Percentiles rank a stretch among this genome's conserved stretches.
Evolutionary conservation across 148 eudicot species (phyloP).

Genomic region (Pouteria glomerata): DNA sequence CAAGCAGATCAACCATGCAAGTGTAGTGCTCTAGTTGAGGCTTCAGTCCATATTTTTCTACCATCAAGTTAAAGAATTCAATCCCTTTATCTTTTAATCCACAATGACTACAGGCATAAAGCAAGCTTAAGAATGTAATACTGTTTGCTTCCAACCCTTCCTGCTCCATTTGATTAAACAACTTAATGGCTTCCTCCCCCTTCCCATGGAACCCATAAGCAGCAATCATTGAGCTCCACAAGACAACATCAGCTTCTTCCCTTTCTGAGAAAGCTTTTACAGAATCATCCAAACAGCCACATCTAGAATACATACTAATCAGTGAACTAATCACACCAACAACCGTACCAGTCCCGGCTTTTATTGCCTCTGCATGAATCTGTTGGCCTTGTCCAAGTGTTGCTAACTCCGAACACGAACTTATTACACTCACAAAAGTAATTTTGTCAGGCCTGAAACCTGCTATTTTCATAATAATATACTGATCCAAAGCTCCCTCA

Average conservation of each 20-base stretch:
- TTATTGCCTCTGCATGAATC: slow-evolving; percentile 72
- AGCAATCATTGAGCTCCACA: slow-evolving; percentile 78
- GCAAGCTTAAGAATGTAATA: slow-evolving; percentile 73
- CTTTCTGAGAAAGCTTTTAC: slow-evolving; percentile 48
- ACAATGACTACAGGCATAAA: slow-evolving; percentile 81
- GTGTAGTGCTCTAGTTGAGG: slow-evolving; percentile 75
- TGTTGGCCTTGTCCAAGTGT: slow-evolving; percentile 88
- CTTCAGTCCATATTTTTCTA: slow-evolving; percentile 32
- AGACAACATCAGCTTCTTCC: slow-evolving; percentile 42
- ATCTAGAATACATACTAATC: slow-evolving; percentile 82
- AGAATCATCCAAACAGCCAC: slow-evolving; percentile 80
- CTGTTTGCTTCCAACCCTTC: slow-evolving; percentile 57
- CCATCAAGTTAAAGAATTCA: slow-evolving; percentile 56
- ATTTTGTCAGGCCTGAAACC: slow-evolving; percentile 72
- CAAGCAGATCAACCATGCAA: slow-evolving; percentile 76
- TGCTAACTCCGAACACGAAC: slow-evolving; percentile 71
- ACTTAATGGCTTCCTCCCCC: slow-evolving; percentile 59
- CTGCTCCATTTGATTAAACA: slow-evolving; percentile 48
- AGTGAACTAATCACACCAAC: slow-evolving; percentile 58
- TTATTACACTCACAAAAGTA: slow-evolving; percentile 71
- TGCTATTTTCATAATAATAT: slow-evolving; percentile 50
- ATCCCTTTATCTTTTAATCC: slow-evolving; percentile 72
- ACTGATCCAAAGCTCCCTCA: slow-evolving; percentile 63
- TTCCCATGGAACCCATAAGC: slow-evolving; percentile 90
- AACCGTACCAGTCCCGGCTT: slow-evolving; percentile 40